Percentiles rank a stretch among this genome's conserved stretches.
Evolutionary conservation across 176 grass and related monocot genomes (phyloP).

Genomic region (Raddia guianensis): DNA sequence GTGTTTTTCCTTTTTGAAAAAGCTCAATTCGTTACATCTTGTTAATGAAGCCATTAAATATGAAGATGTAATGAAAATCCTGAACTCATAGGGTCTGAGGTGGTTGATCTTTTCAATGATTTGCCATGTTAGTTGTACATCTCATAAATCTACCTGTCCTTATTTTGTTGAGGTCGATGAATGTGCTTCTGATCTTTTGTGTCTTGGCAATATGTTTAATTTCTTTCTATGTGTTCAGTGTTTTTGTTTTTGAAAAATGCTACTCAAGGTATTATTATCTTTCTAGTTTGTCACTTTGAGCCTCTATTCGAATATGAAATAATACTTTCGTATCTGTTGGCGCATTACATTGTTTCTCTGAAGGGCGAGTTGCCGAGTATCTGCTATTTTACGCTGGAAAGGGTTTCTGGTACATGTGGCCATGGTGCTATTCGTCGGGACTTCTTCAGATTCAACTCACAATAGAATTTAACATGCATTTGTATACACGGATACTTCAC

Average conservation of each 20-base stretch:
- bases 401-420: slow-evolving; percentile 35
- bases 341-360: not conserved
- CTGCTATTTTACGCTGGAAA: slow-evolving; percentile 9
- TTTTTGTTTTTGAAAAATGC: not conserved
- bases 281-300: not conserved
- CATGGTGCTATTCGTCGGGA: slow-evolving; percentile 22
- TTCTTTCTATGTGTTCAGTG: not conserved
- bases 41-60: no score
- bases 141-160: slow-evolving; percentile 29
- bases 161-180: slow-evolving; percentile 21
- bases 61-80: no score
- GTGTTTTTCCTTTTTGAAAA: no score
- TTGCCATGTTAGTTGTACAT: slow-evolving; percentile 40
- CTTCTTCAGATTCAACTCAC: slow-evolving; percentile 34
- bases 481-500: slow-evolving; percentile 23
- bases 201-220: slow-evolving; percentile 5
- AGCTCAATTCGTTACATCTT: no score
- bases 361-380: not conserved
- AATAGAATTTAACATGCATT: not conserved
- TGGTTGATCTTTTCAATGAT: slow-evolving; percentile 43
- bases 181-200: not conserved
- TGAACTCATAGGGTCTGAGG: not conserved
- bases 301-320: not conserved
- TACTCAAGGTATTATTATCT: not conserved
- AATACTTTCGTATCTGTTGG: not conserved